A percentile compares a stretch with the other conserved stretches of the same genome.
phyloP scores from a whole-genome alignment of 2,329 filamentous ascomycete genomes.

The Tolypocladium capitatum region DNA sequence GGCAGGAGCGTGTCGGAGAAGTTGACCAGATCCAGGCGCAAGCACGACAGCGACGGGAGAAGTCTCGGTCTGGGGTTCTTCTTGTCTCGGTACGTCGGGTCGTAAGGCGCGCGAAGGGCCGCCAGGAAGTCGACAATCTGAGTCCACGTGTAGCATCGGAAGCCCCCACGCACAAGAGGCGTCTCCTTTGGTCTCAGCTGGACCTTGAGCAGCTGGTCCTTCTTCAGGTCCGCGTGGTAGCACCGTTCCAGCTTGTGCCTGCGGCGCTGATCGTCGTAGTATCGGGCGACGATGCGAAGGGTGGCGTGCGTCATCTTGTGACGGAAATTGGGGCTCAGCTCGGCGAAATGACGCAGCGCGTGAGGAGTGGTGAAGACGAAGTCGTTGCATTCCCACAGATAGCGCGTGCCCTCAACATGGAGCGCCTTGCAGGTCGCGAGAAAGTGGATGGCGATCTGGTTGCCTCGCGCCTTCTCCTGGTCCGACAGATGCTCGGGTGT shows the following conservation, averaged over 20 bases:
- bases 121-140: constrained; percentile 39
- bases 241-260: constrained; percentile 27
- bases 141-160: constrained; percentile 41
- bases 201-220: constrained; percentile 27
- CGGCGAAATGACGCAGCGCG: constrained; percentile 34
- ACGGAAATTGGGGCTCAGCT: constrained; percentile 29
- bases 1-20: constrained; percentile 33
- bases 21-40: constrained; percentile 42
- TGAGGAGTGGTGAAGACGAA: constrained; percentile 42
- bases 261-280: constrained; percentile 37
- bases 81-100: constrained; percentile 24
- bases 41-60: constrained; percentile 30
- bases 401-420: constrained; percentile 32
- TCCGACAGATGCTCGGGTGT: constrained; percentile 29
- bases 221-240: constrained; percentile 30
- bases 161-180: constrained; percentile 34
- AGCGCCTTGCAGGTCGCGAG: constrained; percentile 38
- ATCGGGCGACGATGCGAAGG: constrained; percentile 40
- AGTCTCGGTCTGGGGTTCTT: constrained; percentile 26
- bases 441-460: constrained; percentile 39
- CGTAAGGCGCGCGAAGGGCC: constrained; percentile 36
- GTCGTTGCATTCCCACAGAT: constrained; percentile 37
- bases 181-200: constrained; percentile 29
- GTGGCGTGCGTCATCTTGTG: constrained; percentile 30
- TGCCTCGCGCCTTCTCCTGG: constrained; percentile 27